Evolutionary conservation across 2,329 filamentous ascomycete species (phyloP), one percentile per base, ranked within the genome.

Genomic region (Diaporthe vaccinii): DNA sequence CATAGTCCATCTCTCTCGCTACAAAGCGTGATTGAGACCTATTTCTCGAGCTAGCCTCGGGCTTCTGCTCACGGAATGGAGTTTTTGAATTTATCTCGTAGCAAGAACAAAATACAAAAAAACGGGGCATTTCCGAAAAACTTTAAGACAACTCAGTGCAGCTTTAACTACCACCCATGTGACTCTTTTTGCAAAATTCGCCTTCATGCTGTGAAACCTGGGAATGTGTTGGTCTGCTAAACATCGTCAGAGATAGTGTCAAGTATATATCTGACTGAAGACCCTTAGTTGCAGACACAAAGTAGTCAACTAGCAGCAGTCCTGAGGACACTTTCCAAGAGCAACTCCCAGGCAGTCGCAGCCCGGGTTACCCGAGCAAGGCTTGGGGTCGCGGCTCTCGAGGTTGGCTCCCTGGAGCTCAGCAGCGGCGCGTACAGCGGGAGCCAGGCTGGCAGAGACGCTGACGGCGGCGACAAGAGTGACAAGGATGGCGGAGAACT

Each of bases 381-480:
- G 62, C 62, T 68, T 68, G 6, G 62, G 62, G 28, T 36, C 62
- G 9, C 44, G 44, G 22, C 22, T 68, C 62, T 68, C 14, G 14
- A 68, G 44, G 62, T 68, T 28, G 22, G 44, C 46, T 36, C 62
- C 44, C 31, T 53, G 5, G 22, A 68, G 46, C 62, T 68, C 62
- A 25, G 46, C 46, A 14, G 62, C 62, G 62, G 28, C 62, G 15
- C 44, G 62, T 14, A 68, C 62, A 22, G 62, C 62, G 44, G 62
- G 62, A 25, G 62, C 62, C 20, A 67, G 44, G 62, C 62, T 67
- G 41, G 70, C 53, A 49, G 57, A 44, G 39, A 72, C 70, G 55
- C 53, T 28, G 41, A 59, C 57, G 10, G 70, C 44, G 22, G 70
- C 70, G 9, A 72, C 25, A 20, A 58, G 39, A 51, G 70, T 49